Conservation (phyloP, 495 filamentous ascomycete species). For the Penicillium ucsense region DNA sequence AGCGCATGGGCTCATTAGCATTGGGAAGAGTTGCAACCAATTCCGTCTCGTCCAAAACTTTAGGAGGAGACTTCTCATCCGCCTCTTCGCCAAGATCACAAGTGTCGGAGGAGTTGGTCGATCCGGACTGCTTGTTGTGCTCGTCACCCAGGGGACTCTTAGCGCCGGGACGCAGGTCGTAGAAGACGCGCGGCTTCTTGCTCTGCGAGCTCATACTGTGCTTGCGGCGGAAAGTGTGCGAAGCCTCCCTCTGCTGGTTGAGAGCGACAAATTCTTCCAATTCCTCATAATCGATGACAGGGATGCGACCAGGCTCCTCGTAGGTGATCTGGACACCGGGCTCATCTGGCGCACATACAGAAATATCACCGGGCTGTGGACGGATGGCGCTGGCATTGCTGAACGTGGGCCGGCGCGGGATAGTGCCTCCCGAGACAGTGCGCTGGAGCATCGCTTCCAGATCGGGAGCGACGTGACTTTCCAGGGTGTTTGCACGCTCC, state of each 20-base stretch:
- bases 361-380: slow-evolving; percentile 35
- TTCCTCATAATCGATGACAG: slow-evolving; percentile 76
- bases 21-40: slow-evolving; percentile 26
- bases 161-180: slow-evolving; percentile 45
- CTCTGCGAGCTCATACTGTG: slow-evolving; percentile 44
- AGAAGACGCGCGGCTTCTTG: slow-evolving; percentile 46
- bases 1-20: slow-evolving; percentile 58
- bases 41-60: slow-evolving; percentile 24
- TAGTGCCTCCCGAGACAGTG: slow-evolving; percentile 60
- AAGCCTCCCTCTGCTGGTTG: slow-evolving; percentile 32
- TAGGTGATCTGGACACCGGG: slow-evolving; percentile 62
- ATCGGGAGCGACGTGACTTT: slow-evolving; percentile 48
- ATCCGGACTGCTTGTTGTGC: slow-evolving; percentile 24
- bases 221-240: slow-evolving; percentile 29
- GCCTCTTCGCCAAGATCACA: not conserved
- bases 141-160: slow-evolving; percentile 15
- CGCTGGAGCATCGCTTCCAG: slow-evolving; percentile 56
- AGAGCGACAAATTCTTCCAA: slow-evolving; percentile 77
- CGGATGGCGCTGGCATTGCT: slow-evolving; percentile 46
- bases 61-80: slow-evolving; percentile 15
- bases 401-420: slow-evolving; percentile 50
- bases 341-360: slow-evolving; percentile 56
- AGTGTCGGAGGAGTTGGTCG: slow-evolving; percentile 10
- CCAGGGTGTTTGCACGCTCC: slow-evolving; percentile 56
- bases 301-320: slow-evolving; percentile 45